A percentile compares a stretch with the other conserved stretches of the same genome.
Evolutionary conservation across 148 eudicot genomes (phyloP).

Genomic region (Diospyros kaki): DNA sequence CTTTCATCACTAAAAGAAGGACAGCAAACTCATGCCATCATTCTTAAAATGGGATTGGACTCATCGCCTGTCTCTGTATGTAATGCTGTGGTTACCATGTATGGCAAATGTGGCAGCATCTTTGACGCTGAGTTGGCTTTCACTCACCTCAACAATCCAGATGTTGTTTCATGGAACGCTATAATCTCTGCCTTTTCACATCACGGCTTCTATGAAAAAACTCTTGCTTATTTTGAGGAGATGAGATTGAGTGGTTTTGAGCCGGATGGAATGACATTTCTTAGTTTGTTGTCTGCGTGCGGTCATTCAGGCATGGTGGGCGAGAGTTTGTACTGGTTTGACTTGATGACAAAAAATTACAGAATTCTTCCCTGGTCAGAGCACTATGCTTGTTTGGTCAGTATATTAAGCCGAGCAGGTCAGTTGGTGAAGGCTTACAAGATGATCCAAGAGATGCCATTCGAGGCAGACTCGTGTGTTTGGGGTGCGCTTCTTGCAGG

Average conservation of each 20-base stretch:
- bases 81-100: slow-evolving; percentile 39
- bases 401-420: slow-evolving; percentile 40
- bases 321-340: slow-evolving; percentile 37
- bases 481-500: slow-evolving; percentile 56
- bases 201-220: slow-evolving; percentile 36
- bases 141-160: slow-evolving; percentile 25
- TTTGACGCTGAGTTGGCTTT: slow-evolving; percentile 32
- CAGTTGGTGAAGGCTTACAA: slow-evolving; percentile 33
- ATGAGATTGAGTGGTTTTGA: slow-evolving; percentile 22
- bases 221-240: slow-evolving; percentile 22
- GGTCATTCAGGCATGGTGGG: slow-evolving; percentile 33
- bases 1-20: slow-evolving; percentile 33
- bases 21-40: slow-evolving; percentile 24
- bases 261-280: slow-evolving; percentile 42
- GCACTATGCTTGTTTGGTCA: slow-evolving; percentile 53
- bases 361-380: slow-evolving; percentile 22
- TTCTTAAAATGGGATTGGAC: slow-evolving; percentile 24
- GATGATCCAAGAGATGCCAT: slow-evolving; percentile 36
- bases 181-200: slow-evolving; percentile 40
- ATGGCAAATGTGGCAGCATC: slow-evolving; percentile 40
- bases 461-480: slow-evolving; percentile 28
- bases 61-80: slow-evolving; percentile 20
- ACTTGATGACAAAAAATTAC: slow-evolving; percentile 32
- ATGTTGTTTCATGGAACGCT: slow-evolving; percentile 47
- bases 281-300: slow-evolving; percentile 30